These are phyloP conservation scores for Neonectria faginata DNA, from an alignment of 2,329 filamentous ascomycete species.

Conservation along the genomic window DNA sequence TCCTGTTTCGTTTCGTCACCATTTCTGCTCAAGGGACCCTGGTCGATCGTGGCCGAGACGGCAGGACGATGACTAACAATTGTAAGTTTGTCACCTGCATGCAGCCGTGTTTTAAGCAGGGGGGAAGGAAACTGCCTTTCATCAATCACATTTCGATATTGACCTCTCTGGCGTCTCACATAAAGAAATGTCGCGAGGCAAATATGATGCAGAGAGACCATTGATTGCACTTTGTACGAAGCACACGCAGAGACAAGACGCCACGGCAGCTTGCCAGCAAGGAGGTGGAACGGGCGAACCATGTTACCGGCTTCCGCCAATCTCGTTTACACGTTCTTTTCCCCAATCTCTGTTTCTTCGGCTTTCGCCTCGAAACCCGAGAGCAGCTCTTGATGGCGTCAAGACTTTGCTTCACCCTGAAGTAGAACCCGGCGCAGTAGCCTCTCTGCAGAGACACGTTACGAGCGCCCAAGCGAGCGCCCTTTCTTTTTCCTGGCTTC, in stretches of 20 bases:
- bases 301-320: no score
- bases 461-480: background rate
- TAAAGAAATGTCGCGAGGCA: background rate
- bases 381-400: background rate
- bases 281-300: no score
- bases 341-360: conserved; percentile 5
- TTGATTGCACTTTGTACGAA: background rate
- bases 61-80: conserved; percentile 4
- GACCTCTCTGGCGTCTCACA: conserved; percentile 8
- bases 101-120: conserved; percentile 7
- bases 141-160: conserved; percentile 11
- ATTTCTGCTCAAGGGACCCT: conserved; percentile 33
- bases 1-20: conserved; percentile 42
- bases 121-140: background rate
- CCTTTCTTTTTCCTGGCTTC: conserved; percentile 17
- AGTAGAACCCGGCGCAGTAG: background rate
- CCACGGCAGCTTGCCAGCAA: background rate
- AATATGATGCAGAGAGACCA: background rate
- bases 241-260: background rate
- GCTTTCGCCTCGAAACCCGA: background rate
- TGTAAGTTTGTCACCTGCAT: conserved; percentile 2
- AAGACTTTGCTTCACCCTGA: conserved; percentile 4
- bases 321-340: background rate
- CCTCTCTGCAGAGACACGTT: conserved; percentile 3
- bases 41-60: conserved; percentile 38